Evolutionary conservation across 305 asterid genomes (phyloP).

Genomic region (Rubia balearica): DNA sequence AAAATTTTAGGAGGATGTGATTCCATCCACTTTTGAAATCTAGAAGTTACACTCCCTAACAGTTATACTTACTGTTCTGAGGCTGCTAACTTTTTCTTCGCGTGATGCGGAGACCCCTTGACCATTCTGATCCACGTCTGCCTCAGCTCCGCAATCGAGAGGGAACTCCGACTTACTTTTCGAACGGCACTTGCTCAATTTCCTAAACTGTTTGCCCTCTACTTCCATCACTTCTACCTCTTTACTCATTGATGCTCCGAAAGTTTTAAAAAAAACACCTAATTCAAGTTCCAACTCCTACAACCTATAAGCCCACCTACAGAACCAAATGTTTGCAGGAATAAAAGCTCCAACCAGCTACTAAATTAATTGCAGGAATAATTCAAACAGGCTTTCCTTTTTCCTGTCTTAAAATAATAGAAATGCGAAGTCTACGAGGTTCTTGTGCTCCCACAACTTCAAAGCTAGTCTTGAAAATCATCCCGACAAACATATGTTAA

Average conservation of each 20-base stretch:
- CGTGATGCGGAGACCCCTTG: conserved; percentile 67
- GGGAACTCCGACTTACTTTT: conserved; percentile 60
- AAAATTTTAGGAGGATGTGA: neutral
- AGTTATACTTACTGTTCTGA: conserved; percentile 67
- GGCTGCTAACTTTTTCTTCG: conserved; percentile 99
- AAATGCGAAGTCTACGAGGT: neutral
- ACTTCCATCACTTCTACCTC: conserved; percentile 61
- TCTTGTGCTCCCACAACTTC: neutral
- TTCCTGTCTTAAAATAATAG: neutral
- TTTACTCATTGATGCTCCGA: conserved; percentile 33
- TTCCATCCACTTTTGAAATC: neutral
- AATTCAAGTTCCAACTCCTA: neutral
- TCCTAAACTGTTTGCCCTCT: conserved; percentile 60
- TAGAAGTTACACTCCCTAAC: neutral
- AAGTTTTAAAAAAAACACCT: neutral
- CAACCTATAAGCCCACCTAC: neutral
- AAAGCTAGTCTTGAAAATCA: neutral
- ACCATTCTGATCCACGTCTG: conserved; percentile 74
- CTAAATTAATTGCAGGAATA: no score
- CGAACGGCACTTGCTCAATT: conserved; percentile 55
- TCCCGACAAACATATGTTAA: neutral
- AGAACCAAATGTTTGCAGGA: neutral
- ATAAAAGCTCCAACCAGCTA: neutral
- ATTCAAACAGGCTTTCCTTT: neutral
- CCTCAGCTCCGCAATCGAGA: conserved; percentile 69